A percentile compares a stretch with the other conserved stretches of the same genome.
Evolutionary conservation across 768 basidiomycete species (phyloP).

Genomic region (Mycena filopes): DNA sequence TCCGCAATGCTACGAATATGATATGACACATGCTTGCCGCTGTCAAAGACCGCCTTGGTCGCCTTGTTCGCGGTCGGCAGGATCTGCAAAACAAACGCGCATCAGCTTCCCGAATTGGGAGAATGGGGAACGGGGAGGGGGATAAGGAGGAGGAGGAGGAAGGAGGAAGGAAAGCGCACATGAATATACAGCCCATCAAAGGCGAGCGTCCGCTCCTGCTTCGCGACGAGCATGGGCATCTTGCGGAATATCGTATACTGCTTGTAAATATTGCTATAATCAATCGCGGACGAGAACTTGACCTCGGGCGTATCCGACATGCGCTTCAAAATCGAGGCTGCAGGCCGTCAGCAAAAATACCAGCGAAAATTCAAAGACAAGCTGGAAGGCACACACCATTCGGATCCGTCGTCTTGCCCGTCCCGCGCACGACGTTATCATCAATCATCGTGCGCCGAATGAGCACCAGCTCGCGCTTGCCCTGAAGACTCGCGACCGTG

Average conservation of each 20-base stretch:
- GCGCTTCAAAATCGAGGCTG: slow-evolving; percentile 94
- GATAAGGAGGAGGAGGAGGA: background rate
- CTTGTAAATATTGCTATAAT: slow-evolving; percentile 91
- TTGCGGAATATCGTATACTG: slow-evolving; percentile 94
- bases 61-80: slow-evolving; percentile 86
- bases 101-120: too few relatives aligned
- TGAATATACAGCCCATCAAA: slow-evolving; percentile 96
- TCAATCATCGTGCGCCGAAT: slow-evolving; percentile 83
- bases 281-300: slow-evolving; percentile 70
- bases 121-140: too few relatives aligned
- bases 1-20: slow-evolving; percentile 89
- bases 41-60: slow-evolving; percentile 85
- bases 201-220: slow-evolving; percentile 90
- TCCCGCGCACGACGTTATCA: slow-evolving; percentile 71
- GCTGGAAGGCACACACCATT: slow-evolving; percentile 66
- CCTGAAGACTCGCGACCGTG: slow-evolving; percentile 95
- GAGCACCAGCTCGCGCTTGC: slow-evolving; percentile 83
- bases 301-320: slow-evolving; percentile 79
- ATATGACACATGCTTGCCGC: slow-evolving; percentile 90
- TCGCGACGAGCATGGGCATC: slow-evolving; percentile 91
- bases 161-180: slow-evolving; percentile 51
- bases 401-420: slow-evolving; percentile 86
- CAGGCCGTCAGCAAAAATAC: background rate
- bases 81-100: slow-evolving; percentile 69
- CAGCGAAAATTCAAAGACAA: background rate